These are phyloP conservation scores for Raffaelea albimanens DNA, from an alignment of 2,329 filamentous ascomycete genomes.

Conservation along the genomic window DNA sequence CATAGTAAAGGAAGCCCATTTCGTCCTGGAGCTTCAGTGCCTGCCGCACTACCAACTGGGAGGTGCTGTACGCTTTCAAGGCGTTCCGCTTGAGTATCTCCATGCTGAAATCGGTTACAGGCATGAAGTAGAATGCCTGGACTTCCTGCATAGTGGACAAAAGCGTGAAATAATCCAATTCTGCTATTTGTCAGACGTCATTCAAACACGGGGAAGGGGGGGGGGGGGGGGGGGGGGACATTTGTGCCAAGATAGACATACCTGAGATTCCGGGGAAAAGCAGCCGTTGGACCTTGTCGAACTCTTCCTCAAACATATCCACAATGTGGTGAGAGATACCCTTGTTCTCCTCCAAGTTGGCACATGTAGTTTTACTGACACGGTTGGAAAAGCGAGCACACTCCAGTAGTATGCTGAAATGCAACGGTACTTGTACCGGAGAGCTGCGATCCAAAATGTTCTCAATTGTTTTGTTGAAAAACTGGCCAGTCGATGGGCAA, in stretches of 20 bases:
- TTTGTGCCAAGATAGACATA: too few species aligned
- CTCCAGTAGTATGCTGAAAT: conserved; percentile 37
- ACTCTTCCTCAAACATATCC: conserved; percentile 40
- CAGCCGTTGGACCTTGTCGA: conserved; percentile 35
- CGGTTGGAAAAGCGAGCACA: conserved; percentile 41
- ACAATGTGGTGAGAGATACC: conserved; percentile 38
- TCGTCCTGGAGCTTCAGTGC: conserved; percentile 32
- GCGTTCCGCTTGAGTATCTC: conserved; percentile 33
- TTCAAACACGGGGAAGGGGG: too few species aligned
- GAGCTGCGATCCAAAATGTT: conserved; percentile 30
- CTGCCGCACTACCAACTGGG: conserved; percentile 33
- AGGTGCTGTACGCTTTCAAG: conserved; percentile 37
- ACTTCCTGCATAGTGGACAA: conserved; percentile 42
- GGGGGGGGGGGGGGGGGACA: too few species aligned
- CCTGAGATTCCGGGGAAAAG: conserved; percentile 38
- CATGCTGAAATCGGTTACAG: conserved; percentile 26
- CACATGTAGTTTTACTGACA: conserved; percentile 36
- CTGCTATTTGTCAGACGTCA: conserved; percentile 20
- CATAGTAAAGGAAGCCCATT: conserved; percentile 31
- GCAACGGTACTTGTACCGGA: conserved; percentile 30
- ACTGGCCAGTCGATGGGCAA: conserved; percentile 31
- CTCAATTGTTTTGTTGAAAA: conserved; percentile 41
- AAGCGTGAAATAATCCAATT: conserved; percentile 38
- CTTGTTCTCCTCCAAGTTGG: conserved; percentile 34
- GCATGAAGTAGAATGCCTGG: conserved; percentile 42